Base-by-base conservation (phyloP, 768 basidiomycete species). In the Suillus luteus region DNA sequence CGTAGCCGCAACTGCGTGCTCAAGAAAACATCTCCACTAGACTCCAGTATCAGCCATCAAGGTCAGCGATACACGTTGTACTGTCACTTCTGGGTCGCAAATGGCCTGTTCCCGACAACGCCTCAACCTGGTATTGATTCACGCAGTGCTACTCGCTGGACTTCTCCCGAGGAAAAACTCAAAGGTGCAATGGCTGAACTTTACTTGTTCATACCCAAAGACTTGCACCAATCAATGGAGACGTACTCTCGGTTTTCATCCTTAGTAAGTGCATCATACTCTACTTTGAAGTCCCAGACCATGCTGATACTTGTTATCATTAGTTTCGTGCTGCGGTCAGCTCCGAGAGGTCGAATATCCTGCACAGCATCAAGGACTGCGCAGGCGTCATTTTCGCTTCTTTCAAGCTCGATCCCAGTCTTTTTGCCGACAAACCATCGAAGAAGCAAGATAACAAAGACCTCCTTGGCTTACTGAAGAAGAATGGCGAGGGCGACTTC, bases 361-460 rank as follows among this genome's bases (percentile, higher is more conserved):
- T 61, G n/a, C 43, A 48, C 44, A 61, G 44, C 44, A 61, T 61
- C 46, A 61, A 61, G 48, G 46, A 61, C 33, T 44, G 60, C 5
- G 60, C 46, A 6, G 44, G 60, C 2, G 24, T 61, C 4, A 51
- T 61, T 1, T 61, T 61, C 33, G 12, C 60, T 48, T 27, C 60
- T 14, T 61, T 46, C 44, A 48, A 48, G 46, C 60, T 49, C 5
- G n/a, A 61, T n/a, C 60, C 33, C 0, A 61, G 3, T 22, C 44
- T 51, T 14, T 48, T 61, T 51, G 43, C 60, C 10, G 19, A 48
- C 46, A 10, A 55, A 2, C 54, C 35, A 3, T 55, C 60, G 1
- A 46, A n/a, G 15, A 61, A 61, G 33, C 15, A 61, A 40, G 3
- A 61, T 17, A 38, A 38, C 19, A 35, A 17, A 19, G 40, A 43